Evolutionary conservation across 768 basidiomycete genomes (phyloP), one percentile per base, ranked within the genome.

Genomic region (Boletus subcaerulescens): DNA sequence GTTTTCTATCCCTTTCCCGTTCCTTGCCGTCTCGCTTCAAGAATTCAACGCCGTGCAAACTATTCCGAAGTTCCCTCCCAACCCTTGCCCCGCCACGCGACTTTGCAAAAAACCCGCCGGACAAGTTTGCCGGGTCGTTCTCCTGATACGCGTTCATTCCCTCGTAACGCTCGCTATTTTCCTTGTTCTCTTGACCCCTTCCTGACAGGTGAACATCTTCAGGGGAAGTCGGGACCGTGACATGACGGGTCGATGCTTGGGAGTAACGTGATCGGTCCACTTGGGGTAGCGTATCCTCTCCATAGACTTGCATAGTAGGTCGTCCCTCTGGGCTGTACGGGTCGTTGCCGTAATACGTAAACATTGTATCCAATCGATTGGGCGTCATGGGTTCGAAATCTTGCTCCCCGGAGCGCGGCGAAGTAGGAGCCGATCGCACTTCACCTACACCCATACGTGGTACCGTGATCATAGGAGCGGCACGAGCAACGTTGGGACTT

Each of bases 1-100:
- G 71, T 62, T 79, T 85, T 65, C 76, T 54, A 14, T 79, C 48
- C 81, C 79, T 68, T 77, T 86, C 61, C 74, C 76, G 62, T 59
- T 76, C 80, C 60, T 70, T 79, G 24, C 66, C 67, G 41, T 71
- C 72, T 48, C 69, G 67, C 44, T 61, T 65, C 26, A 64, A 36
- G 39, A 65, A 52, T 20, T 74, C 71, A 22, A 62, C 60, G 13
- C 69, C 57, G 18, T 71, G 64, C 20, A 80, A 46, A 36, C 82
- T 74, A 56, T 81, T 86, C 11, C 79, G 80, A 66, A 80, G 76
- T 54, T 83, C 80, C 57, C 76, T 78, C n/a, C 75, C 76, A 18
- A 75, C 64, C 29, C 57, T 59, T 18, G 67, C 71, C 48, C 63
- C 69, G 45, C 60, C 59, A 15, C 46, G 73, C 56, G 48, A 66